Evolutionary conservation across 768 basidiomycete genomes (phyloP).

Genomic region (Lentinula boryana): DNA sequence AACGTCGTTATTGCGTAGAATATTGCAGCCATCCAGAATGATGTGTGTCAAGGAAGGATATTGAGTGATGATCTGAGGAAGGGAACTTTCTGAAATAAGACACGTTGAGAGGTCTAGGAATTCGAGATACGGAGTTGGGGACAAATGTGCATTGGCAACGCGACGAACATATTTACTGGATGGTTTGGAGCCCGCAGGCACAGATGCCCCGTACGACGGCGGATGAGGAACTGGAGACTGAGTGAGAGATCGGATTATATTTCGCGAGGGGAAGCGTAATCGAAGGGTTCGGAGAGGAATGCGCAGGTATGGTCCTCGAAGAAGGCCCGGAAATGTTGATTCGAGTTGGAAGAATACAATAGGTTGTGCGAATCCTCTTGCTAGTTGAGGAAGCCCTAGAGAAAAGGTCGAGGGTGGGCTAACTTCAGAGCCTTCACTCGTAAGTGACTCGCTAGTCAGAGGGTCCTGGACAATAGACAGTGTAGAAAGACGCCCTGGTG

Average conservation of each 20-base stretch:
- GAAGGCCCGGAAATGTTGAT: conserved; percentile 36
- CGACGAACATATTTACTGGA: not conserved
- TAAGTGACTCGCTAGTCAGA: conserved; percentile 10
- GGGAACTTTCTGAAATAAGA: conserved; percentile 42
- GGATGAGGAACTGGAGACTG: conserved; percentile 15
- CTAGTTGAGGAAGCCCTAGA: conserved; percentile 9
- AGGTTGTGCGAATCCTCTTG: conserved; percentile 68
- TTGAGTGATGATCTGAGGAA: conserved; percentile 47
- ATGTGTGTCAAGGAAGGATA: conserved; percentile 55
- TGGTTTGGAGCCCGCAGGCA: not conserved
- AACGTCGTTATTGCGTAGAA: conserved; percentile 44
- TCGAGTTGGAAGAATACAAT: conserved; percentile 79
- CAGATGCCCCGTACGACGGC: conserved; percentile 2
- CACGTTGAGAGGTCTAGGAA: conserved; percentile 78
- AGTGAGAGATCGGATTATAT: conserved; percentile 38
- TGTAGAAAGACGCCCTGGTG: conserved; percentile 30
- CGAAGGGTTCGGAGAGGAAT: conserved; percentile 50
- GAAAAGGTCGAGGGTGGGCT: conserved; percentile 4
- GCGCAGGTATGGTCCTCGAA: conserved; percentile 41
- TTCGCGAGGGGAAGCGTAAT: conserved; percentile 68
- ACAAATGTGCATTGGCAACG: not conserved
- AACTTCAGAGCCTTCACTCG: conserved; percentile 15
- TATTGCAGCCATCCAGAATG: conserved; percentile 61
- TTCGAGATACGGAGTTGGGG: conserved; percentile 32
- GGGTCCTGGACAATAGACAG: conserved; percentile 69